Conservation (phyloP, 2,329 filamentous ascomycete species). For the Penicillium sp. region DNA sequence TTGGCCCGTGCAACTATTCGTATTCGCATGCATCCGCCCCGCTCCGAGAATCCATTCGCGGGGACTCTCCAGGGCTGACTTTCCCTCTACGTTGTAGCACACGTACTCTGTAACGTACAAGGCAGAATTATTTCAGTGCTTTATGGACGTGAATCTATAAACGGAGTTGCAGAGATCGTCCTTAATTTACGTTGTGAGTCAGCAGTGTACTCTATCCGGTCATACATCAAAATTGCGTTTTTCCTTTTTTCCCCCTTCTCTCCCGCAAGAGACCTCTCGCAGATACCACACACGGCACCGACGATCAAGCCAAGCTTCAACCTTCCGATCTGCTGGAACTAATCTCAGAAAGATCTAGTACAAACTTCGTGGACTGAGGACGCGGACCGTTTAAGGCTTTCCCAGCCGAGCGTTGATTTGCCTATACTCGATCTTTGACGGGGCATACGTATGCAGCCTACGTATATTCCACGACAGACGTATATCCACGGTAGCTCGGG, state of each 20-base stretch:
- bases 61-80: conserved; percentile 12
- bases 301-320: conserved; percentile 25
- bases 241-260: too few relatives aligned
- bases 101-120: conserved; percentile 14
- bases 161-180: background rate
- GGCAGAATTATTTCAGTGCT: too few relatives aligned
- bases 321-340: conserved; percentile 15
- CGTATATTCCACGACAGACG: conserved; percentile 20
- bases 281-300: background rate
- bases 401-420: conserved; percentile 22
- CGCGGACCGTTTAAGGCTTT: conserved; percentile 9
- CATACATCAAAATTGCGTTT: background rate
- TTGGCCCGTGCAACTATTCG: conserved; percentile 24
- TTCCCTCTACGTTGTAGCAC: background rate
- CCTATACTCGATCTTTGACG: conserved; percentile 7
- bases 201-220: background rate
- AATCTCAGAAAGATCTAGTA: background rate
- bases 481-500: conserved; percentile 1
- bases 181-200: too few relatives aligned
- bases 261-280: too few relatives aligned
- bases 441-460: conserved; percentile 28
- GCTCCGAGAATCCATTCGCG: conserved; percentile 15
- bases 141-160: too few relatives aligned
- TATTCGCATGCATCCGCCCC: conserved; percentile 25
- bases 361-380: conserved; percentile 9